Evolutionary conservation across 2,329 filamentous ascomycete genomes (phyloP).

Genomic region (Ophiostoma quercus): DNA sequence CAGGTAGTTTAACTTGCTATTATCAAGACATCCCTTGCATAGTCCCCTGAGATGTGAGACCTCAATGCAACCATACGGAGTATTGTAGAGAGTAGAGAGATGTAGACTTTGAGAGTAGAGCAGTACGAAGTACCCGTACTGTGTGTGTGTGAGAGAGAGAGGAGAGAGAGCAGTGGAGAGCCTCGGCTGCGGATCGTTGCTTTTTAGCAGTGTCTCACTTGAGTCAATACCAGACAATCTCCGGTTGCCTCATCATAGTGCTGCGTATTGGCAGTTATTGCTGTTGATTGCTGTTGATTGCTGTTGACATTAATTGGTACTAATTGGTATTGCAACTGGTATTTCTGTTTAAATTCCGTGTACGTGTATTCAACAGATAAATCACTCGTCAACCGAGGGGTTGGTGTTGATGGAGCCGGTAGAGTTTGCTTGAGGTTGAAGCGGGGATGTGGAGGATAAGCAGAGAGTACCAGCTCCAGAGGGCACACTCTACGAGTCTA

Average conservation of each 20-base stretch:
- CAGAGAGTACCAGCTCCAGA: not conserved
- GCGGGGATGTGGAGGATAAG: not conserved
- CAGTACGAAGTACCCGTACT: too few species aligned
- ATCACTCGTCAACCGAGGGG: not conserved
- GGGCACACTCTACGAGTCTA: not conserved
- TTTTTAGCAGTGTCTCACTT: not conserved
- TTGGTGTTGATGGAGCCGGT: not conserved
- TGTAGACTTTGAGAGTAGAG: not conserved
- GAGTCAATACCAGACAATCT: not conserved
- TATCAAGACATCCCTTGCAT: slow-evolving; percentile 11
- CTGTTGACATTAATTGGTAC: not conserved
- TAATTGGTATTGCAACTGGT: not conserved
- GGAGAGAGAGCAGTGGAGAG: not conserved
- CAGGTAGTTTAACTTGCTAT: not conserved
- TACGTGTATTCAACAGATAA: not conserved
- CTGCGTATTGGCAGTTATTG: not conserved
- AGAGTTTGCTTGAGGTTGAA: not conserved
- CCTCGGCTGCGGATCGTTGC: slow-evolving; percentile 5
- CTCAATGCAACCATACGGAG: slow-evolving; percentile 18
- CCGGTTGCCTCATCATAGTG: not conserved
- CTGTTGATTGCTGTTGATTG: not conserved
- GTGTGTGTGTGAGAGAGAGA: not conserved
- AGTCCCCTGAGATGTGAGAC: slow-evolving; percentile 18
- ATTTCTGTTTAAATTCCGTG: not conserved
- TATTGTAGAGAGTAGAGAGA: not conserved